A percentile compares a stretch with the other conserved stretches of the same genome.
phyloP scores from a whole-genome alignment of 2,329 filamentous ascomycete genomes.

The Calycina herbarum region DNA sequence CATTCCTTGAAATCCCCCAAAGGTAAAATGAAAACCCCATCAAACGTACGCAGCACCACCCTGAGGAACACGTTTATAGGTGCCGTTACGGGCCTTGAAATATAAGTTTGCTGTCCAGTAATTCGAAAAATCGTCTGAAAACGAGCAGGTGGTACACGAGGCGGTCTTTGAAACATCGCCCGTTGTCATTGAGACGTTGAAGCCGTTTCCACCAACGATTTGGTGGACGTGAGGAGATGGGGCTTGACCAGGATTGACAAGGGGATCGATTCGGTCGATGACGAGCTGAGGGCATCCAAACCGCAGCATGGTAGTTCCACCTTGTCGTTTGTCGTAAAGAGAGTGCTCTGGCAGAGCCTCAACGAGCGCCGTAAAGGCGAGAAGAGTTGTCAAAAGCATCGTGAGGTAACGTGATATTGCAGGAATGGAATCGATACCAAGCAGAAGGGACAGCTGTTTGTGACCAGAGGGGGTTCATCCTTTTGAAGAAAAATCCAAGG shows the following conservation, averaged over 20 bases:
- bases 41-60: constrained; percentile 17
- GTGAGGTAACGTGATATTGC: constrained; percentile 4
- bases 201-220: constrained; percentile 22
- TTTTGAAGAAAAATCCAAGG: constrained; percentile 11
- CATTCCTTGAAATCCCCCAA: background rate
- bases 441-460: constrained; percentile 1
- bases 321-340: background rate
- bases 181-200: constrained; percentile 17
- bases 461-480: background rate
- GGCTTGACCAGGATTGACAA: constrained; percentile 21
- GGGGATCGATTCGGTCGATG: constrained; percentile 21
- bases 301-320: constrained; percentile 17
- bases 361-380: constrained; percentile 18
- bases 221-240: constrained; percentile 19
- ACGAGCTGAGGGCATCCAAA: constrained; percentile 22
- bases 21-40: background rate
- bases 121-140: constrained; percentile 28
- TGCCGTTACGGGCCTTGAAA: constrained; percentile 32
- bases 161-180: constrained; percentile 16
- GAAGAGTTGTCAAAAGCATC: constrained; percentile 18
- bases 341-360: constrained; percentile 10
- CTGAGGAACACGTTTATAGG: constrained; percentile 21
- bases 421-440: constrained; percentile 1
- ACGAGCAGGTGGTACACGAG: constrained; percentile 19
- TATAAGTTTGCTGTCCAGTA: constrained; percentile 37